These are phyloP conservation scores for Groenewaldozyma tartarivorans DNA, from an alignment of 805 yeast genomes.

Conservation along the genomic window DNA sequence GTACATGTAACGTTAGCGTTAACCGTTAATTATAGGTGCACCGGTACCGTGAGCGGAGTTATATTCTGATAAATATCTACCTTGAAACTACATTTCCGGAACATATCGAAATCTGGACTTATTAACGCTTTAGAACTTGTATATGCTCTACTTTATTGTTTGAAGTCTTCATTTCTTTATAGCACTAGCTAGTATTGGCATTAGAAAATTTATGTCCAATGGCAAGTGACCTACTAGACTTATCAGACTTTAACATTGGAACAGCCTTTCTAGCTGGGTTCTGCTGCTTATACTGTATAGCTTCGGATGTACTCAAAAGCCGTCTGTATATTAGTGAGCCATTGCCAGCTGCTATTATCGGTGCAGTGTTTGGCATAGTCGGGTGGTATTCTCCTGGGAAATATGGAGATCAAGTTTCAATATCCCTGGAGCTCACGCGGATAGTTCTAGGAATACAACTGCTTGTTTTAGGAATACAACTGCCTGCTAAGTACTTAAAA, in stretches of 20 bases:
- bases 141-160: too few species aligned
- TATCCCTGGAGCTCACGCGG: constrained; percentile 51
- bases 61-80: too few species aligned
- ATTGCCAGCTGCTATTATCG: constrained; percentile 53
- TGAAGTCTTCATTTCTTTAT: too few species aligned
- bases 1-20: too few species aligned
- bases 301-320: constrained; percentile 52
- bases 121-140: too few species aligned
- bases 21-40: too few species aligned
- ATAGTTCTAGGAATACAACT: constrained; percentile 63
- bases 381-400: constrained; percentile 47
- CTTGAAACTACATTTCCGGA: too few species aligned
- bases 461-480: constrained; percentile 62
- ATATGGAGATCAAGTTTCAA: constrained; percentile 39
- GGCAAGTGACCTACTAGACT: too few species aligned
- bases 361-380: constrained; percentile 47
- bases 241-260: constrained; percentile 30
- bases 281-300: constrained; percentile 45
- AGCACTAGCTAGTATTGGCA: too few species aligned
- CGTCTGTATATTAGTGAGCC: constrained; percentile 56
- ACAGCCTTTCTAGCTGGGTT: constrained; percentile 57
- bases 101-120: too few species aligned
- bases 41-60: too few species aligned
- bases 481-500: constrained; percentile 57
- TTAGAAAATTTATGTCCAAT: too few species aligned